A percentile compares a stretch with the other conserved stretches of the same genome.
phyloP scores from a whole-genome alignment of 257 asterid species.

The Dorcoceras hygrometricum region DNA sequence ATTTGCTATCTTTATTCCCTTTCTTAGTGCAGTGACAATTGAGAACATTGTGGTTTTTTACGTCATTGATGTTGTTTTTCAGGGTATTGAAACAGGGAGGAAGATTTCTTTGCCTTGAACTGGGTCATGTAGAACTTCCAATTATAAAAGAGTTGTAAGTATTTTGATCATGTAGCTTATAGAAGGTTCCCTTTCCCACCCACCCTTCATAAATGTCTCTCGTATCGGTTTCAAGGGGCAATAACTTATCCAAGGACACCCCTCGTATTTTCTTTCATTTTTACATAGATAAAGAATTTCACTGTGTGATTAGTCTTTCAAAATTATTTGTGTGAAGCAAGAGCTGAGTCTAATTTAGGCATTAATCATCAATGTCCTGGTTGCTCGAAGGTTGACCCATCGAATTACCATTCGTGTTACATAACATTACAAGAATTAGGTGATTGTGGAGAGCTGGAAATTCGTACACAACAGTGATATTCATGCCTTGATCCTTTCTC shows the following conservation, averaged over 20 bases:
- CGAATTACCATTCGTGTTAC: not conserved
- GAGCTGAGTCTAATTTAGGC: not conserved
- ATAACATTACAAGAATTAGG: not conserved
- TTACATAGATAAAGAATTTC: not conserved
- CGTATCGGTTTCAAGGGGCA: not conserved
- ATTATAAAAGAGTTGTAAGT: constrained; percentile 77
- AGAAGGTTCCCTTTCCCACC: constrained; percentile 6
- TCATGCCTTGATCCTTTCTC: not conserved
- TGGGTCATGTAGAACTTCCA: constrained; percentile 84
- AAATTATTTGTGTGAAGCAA: constrained; percentile 1
- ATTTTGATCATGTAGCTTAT: constrained; percentile 11
- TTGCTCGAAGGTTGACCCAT: too few relatives aligned
- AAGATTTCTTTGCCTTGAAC: constrained; percentile 94
- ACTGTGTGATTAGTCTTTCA: not conserved
- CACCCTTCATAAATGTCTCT: not conserved
- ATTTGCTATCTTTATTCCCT: not conserved
- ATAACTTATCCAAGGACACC: not conserved
- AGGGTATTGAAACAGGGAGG: constrained; percentile 97
- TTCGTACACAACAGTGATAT: constrained; percentile 8
- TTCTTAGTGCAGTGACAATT: not conserved
- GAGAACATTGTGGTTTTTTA: not conserved
- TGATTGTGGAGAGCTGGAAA: not conserved
- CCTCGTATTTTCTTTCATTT: not conserved
- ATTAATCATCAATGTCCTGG: not conserved
- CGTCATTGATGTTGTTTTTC: constrained; percentile 25